phyloP scores from a whole-genome alignment of 768 basidiomycete genomes.

The Suillus plorans region DNA sequence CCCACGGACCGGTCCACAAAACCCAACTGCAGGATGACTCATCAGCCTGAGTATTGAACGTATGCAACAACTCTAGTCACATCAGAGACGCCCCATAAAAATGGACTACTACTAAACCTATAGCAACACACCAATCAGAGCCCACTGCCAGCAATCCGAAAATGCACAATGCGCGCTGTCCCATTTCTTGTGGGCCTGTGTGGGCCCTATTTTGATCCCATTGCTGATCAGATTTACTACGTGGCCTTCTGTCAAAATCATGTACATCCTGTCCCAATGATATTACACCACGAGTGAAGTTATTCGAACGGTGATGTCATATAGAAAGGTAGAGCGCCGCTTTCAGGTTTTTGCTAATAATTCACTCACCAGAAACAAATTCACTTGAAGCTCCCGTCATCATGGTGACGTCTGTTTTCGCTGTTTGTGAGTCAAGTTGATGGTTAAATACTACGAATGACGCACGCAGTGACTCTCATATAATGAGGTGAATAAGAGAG shows the following conservation, averaged over 20 bases:
- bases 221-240: not conserved
- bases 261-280: not conserved
- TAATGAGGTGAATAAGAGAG: not conserved
- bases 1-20: too few species aligned
- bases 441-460: not conserved
- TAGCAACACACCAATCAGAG: not conserved
- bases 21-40: too few species aligned
- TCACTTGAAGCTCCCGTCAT: not conserved
- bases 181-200: not conserved
- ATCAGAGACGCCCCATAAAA: not conserved
- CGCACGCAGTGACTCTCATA: not conserved
- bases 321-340: not conserved
- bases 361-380: not conserved
- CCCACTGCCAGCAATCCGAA: not conserved
- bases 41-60: too few species aligned
- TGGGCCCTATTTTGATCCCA: not conserved
- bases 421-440: not conserved
- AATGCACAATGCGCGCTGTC: not conserved
- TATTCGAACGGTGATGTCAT: not conserved
- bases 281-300: not conserved
- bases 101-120: not conserved
- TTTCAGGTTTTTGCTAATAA: not conserved
- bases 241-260: not conserved
- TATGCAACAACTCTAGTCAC: not conserved
- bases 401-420: not conserved